Evolutionary conservation across 441 rosid genomes (phyloP).

Genomic region (Erodium trifolium): DNA sequence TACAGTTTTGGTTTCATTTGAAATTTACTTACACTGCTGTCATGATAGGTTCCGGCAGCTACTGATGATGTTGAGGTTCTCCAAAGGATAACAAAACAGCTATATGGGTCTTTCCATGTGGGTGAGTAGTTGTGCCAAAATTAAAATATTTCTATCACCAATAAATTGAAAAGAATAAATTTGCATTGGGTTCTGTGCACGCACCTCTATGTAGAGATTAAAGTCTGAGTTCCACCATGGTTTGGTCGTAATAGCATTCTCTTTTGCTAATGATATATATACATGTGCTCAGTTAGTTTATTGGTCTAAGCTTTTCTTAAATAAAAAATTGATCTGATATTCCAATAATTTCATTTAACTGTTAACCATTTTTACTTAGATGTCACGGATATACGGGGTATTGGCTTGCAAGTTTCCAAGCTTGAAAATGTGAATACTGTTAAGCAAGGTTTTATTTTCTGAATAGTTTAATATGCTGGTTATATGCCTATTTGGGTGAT

Average conservation of each 20-base stretch:
- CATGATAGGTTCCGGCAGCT: conserved; percentile 60
- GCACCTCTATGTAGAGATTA: neutral
- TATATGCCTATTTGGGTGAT: neutral
- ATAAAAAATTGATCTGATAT: neutral
- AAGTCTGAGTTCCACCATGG: neutral
- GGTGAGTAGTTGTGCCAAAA: conserved; percentile 35
- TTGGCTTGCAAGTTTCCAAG: conserved; percentile 94
- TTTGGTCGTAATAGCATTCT: neutral
- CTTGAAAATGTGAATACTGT: conserved; percentile 60
- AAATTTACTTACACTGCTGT: conserved; percentile 12
- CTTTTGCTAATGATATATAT: conserved; percentile 1
- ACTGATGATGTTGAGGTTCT: conserved; percentile 74
- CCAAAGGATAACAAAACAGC: conserved; percentile 70
- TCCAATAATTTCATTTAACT: neutral
- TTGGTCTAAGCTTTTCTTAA: neutral
- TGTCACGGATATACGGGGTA: conserved; percentile 81
- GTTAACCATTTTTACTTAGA: conserved; percentile 31
- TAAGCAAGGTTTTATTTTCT: conserved; percentile 42
- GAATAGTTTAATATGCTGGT: neutral
- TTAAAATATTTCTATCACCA: neutral
- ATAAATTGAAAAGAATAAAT: neutral
- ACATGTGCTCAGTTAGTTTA: neutral
- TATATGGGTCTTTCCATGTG: conserved; percentile 58
- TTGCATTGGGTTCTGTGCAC: neutral
- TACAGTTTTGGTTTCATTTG: neutral